A percentile compares a stretch with the other conserved stretches of the same genome.
phyloP scores from a whole-genome alignment of 108 stramenopile species.

The Thalassiosira profunda region DNA sequence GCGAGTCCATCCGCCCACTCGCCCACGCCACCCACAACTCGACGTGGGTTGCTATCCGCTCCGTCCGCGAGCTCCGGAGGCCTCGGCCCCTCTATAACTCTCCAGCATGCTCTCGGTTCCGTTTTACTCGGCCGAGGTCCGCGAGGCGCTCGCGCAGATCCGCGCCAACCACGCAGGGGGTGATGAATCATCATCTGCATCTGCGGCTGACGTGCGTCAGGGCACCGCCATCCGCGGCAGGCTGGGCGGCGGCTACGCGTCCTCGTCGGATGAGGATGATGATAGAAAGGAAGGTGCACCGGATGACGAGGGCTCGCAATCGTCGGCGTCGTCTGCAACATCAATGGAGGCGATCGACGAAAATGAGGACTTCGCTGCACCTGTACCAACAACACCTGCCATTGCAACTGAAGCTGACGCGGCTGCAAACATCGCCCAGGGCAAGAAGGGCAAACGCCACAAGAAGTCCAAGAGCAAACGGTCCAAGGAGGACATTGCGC shows the following conservation, averaged over 20 bases:
- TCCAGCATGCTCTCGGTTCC: slow-evolving; percentile 5
- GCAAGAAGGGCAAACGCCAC: background rate
- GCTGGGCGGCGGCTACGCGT: background rate
- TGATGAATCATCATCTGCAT: background rate
- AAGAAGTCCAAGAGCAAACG: slow-evolving; percentile 9
- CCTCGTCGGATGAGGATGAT: slow-evolving; percentile 12
- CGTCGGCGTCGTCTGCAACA: slow-evolving; percentile 3
- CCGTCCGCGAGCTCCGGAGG: no score
- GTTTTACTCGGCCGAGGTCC: slow-evolving; percentile 14
- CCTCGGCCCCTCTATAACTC: no score
- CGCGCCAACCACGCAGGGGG: slow-evolving; percentile 7
- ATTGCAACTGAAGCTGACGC: background rate
- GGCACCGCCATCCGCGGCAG: slow-evolving; percentile 7
- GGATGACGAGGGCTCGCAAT: background rate
- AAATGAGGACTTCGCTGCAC: background rate
- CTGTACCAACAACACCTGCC: background rate
- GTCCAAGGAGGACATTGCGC: slow-evolving; percentile 5
- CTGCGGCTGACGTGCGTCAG: background rate
- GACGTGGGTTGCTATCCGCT: no score
- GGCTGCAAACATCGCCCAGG: background rate
- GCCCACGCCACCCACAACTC: no score
- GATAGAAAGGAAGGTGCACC: background rate
- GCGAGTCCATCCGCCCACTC: no score
- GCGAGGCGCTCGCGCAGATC: slow-evolving; percentile 11
- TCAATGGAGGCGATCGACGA: background rate